Percentiles rank a stretch among this genome's conserved stretches.
phyloP scores from a whole-genome alignment of 2,329 filamentous ascomycete genomes.

The Alternaria consortialis region DNA sequence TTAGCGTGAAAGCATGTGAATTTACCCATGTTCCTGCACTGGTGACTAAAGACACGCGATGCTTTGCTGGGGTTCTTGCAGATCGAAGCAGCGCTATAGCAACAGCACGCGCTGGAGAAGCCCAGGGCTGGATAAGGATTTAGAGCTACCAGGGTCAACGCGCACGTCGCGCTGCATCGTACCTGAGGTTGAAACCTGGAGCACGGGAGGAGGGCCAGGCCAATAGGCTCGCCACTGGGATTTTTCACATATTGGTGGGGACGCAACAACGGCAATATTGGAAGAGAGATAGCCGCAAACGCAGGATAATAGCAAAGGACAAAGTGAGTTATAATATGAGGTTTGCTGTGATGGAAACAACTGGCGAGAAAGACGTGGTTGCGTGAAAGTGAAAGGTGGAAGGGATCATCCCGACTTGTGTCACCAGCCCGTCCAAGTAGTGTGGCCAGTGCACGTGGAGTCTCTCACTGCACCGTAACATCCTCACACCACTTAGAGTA shows the following conservation, averaged over 20 bases:
- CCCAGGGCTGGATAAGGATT: not conserved
- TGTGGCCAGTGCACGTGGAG: not conserved
- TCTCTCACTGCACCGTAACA: not conserved
- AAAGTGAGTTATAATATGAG: not conserved
- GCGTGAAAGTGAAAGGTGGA: not conserved
- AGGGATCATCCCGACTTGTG: not conserved
- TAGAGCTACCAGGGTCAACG: not conserved
- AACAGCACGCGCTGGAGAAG: slow-evolving; percentile 8
- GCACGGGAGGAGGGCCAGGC: not conserved
- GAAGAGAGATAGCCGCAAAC: not conserved
- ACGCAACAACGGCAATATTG: not conserved
- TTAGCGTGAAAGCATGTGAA: not conserved
- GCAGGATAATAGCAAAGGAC: not conserved
- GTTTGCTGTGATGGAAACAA: not conserved
- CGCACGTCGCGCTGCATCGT: not conserved
- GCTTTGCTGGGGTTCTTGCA: slow-evolving; percentile 9
- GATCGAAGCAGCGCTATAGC: slow-evolving; percentile 1
- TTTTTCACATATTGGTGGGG: not conserved
- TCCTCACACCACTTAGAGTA: not conserved
- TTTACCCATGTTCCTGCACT: not conserved
- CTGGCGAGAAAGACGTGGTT: not conserved
- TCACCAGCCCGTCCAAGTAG: not conserved
- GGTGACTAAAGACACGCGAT: slow-evolving; percentile 14
- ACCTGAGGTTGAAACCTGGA: slow-evolving; percentile 1
- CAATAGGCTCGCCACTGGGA: not conserved